Conservation (phyloP, 169 alveolate genomes). For the Perkinsus olseni region DNA sequence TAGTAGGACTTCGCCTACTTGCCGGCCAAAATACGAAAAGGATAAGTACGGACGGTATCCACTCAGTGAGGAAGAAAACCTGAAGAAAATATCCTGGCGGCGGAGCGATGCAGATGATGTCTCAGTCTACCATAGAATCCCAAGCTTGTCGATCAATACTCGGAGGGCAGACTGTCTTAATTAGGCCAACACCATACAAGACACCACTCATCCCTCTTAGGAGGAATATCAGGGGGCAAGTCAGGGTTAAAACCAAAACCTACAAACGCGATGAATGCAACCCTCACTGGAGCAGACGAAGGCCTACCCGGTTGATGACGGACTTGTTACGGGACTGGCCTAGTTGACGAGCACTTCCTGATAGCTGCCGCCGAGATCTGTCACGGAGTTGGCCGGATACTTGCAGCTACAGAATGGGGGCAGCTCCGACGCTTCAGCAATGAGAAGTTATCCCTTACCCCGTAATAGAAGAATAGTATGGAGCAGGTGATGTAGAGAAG, state of each 20-base stretch:
- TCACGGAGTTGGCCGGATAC: neutral
- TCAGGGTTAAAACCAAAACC: neutral
- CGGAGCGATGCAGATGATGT: neutral
- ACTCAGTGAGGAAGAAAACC: neutral
- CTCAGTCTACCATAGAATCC: neutral
- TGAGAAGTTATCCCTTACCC: too few relatives aligned
- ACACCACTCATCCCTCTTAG: neutral
- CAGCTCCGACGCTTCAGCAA: neutral
- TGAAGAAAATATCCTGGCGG: neutral
- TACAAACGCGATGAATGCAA: neutral
- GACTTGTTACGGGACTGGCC: neutral
- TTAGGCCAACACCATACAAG: neutral
- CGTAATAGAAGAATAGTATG: neutral
- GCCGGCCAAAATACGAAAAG: neutral
- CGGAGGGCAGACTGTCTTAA: neutral
- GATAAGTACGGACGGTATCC: neutral
- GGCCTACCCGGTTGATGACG: neutral
- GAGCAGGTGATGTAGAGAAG: neutral
- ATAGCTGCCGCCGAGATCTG: neutral
- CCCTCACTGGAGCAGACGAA: too few relatives aligned
- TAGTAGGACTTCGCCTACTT: neutral
- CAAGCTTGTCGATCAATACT: neutral
- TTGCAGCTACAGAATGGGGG: neutral
- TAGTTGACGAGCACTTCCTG: neutral
- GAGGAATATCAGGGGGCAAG: neutral